These are phyloP conservation scores for Sclerotinia subarctica DNA, from an alignment of 2,329 filamentous ascomycete species.

Conservation along the genomic window DNA sequence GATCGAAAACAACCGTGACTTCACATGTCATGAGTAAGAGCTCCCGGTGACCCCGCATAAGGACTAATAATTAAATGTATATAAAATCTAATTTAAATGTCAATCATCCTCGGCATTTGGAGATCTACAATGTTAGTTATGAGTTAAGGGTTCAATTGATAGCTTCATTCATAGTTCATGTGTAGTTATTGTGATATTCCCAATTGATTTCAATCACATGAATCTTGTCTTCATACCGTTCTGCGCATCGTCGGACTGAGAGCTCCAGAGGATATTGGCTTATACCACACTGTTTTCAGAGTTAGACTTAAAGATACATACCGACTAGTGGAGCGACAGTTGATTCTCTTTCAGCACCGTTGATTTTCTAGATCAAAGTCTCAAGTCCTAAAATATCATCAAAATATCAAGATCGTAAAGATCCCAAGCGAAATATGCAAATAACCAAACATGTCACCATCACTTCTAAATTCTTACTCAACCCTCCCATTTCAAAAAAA, in stretches of 20 bases:
- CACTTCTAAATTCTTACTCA: conserved; percentile 42
- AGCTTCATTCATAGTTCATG: background rate
- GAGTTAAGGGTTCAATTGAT: background rate
- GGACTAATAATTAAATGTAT: too few species aligned
- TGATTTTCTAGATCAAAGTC: too few species aligned
- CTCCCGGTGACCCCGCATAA: conserved; percentile 5
- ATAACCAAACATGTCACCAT: conserved; percentile 5
- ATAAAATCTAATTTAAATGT: too few species aligned
- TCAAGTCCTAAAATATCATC: background rate
- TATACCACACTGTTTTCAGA: background rate
- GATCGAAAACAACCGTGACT: background rate
- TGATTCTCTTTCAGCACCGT: background rate
- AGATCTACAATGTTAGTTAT: background rate
- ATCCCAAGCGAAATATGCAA: background rate
- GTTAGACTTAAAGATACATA: background rate
- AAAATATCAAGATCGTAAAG: background rate
- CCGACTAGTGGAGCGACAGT: too few species aligned
- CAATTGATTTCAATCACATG: background rate
- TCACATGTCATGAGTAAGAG: background rate
- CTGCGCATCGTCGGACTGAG: background rate
- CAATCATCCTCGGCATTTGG: conserved; percentile 6
- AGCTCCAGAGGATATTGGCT: background rate
- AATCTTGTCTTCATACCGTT: background rate
- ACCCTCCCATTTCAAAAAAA: conserved; percentile 45
- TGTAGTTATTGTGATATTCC: background rate